Base-by-base conservation (phyloP, 768 basidiomycete species). In the Lanmaoa pseudosensibilis region DNA sequence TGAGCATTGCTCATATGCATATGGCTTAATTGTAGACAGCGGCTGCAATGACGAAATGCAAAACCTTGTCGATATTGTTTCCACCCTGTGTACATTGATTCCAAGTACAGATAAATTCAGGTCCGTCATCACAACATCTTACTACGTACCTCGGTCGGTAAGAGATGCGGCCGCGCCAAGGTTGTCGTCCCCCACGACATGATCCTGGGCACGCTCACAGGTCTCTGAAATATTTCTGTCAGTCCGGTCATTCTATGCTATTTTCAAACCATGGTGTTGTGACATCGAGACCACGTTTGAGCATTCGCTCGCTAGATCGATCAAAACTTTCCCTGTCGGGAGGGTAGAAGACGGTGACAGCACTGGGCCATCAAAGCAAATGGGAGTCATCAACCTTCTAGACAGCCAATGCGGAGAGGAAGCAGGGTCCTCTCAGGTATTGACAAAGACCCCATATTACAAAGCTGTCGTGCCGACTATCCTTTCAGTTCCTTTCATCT, bases 61-160 rank as follows among this genome's bases (percentile, higher is more conserved):
- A 54, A 52, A 56, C 45, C 47, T 56, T 56, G 34, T 52, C 46
- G 55, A 47, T 57, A 37, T 52, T 46, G 38, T 43, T 53, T 43
- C 44, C 47, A 27, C 39, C 40, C 37, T 16, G 46, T 64, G 55
- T 58, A 68, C 55, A 45, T 58, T 52, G 53, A 55, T 18, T 25
- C 60, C 58, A 33, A 64, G 63, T 56, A 50, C 32, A 62, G 69
- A 30, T 57, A 70, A 52, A 69, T 69, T 69, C 59, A 69, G 68
- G 69, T 37, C 52, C 56, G 11, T 50, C n/a, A 44, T 53, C 44
- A 49, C 52, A 48, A 27, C 37, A 60, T 46, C 36, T 50, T 51
- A 38, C 45, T 40, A 25, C 27, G 27, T 27, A 30, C 48, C 45
- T 49, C 27, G n/a, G 57, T 46, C 25, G 34, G 47, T 41, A 39